A percentile compares a stretch with the other conserved stretches of the same genome.
Evolutionary conservation across 2,329 filamentous ascomycete genomes (phyloP).

Genomic region (Aaosphaeria pasadenensis): DNA sequence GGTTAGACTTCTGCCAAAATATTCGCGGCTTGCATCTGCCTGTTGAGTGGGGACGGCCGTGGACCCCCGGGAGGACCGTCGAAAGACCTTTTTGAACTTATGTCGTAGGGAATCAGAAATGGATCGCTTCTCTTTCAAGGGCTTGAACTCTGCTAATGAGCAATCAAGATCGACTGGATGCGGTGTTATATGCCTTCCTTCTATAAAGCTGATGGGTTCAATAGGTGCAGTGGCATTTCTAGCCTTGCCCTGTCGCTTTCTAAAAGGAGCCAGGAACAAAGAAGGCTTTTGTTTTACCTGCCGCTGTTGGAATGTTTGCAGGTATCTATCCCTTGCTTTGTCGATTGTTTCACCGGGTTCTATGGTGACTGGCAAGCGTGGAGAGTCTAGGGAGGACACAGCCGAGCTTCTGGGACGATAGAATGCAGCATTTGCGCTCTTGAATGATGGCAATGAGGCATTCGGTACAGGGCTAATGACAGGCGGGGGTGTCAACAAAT

Average conservation of each 20-base stretch:
- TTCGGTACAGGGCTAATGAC: slow-evolving; percentile 6
- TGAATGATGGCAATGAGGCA: slow-evolving; percentile 3
- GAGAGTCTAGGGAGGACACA: slow-evolving; percentile 17
- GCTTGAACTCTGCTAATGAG: slow-evolving; percentile 14
- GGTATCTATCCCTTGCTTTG: slow-evolving; percentile 37
- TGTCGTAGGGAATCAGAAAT: slow-evolving; percentile 61
- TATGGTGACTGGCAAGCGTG: slow-evolving; percentile 25
- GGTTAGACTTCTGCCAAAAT: slow-evolving; percentile 26
- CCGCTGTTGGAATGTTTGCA: slow-evolving; percentile 41
- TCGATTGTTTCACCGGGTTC: slow-evolving; percentile 23
- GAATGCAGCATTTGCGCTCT: neutral
- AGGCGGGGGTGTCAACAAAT: slow-evolving; percentile 23
- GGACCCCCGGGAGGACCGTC: slow-evolving; percentile 31
- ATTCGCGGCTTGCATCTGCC: slow-evolving; percentile 44
- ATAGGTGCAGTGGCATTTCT: slow-evolving; percentile 15
- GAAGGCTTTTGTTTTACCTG: slow-evolving; percentile 43
- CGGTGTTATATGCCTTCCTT: neutral
- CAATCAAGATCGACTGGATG: neutral
- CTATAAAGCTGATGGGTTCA: neutral
- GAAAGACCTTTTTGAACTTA: slow-evolving; percentile 60
- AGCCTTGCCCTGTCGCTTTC: slow-evolving; percentile 37
- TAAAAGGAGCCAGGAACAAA: slow-evolving; percentile 44
- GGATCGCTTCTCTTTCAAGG: slow-evolving; percentile 53
- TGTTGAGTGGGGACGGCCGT: slow-evolving; percentile 52
- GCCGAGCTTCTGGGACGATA: neutral